Evolutionary conservation across 1,139 yeast genomes (phyloP).

Genomic region (Protomyces gravidus): DNA sequence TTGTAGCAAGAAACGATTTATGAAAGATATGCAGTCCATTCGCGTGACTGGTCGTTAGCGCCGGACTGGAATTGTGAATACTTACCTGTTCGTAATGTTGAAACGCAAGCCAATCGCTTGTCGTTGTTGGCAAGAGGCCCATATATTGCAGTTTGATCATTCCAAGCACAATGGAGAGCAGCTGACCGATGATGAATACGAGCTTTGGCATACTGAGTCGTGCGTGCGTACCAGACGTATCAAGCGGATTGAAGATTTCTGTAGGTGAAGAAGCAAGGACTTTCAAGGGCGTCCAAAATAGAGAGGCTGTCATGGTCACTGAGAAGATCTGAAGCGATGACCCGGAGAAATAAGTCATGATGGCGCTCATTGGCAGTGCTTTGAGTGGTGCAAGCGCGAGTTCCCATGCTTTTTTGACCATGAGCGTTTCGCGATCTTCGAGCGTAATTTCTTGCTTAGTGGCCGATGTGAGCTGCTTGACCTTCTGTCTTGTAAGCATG

Average conservation of each 20-base stretch:
- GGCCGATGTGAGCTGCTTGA: background rate
- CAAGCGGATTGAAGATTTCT: conserved; percentile 42
- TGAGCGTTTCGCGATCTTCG: conserved; percentile 32
- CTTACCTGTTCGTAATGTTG: conserved; percentile 42
- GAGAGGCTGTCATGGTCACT: conserved; percentile 81
- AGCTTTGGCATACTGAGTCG: conserved; percentile 50
- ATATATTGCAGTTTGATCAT: conserved; percentile 76
- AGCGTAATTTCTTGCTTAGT: conserved; percentile 14
- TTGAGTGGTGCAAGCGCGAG: conserved; percentile 80
- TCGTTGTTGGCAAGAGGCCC: conserved; percentile 86
- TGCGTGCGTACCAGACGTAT: conserved; percentile 37
- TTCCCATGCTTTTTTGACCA: conserved; percentile 68
- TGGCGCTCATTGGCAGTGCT: conserved; percentile 75
- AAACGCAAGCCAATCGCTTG: conserved; percentile 92
- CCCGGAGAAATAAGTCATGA: conserved; percentile 94
- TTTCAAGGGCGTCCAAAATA: conserved; percentile 68
- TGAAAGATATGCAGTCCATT: background rate
- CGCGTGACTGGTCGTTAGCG: background rate
- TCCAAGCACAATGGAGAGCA: conserved; percentile 68
- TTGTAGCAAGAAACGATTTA: conserved; percentile 3
- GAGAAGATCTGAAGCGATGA: conserved; percentile 85
- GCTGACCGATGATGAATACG: conserved; percentile 56
- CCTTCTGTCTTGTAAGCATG: background rate
- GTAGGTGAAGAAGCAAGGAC: conserved; percentile 59
- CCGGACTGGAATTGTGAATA: background rate